A percentile compares a stretch with the other conserved stretches of the same genome.
Conservation (phyloP, 2,329 filamentous ascomycete species). For the Ophiosphaerella herpotricha region DNA sequence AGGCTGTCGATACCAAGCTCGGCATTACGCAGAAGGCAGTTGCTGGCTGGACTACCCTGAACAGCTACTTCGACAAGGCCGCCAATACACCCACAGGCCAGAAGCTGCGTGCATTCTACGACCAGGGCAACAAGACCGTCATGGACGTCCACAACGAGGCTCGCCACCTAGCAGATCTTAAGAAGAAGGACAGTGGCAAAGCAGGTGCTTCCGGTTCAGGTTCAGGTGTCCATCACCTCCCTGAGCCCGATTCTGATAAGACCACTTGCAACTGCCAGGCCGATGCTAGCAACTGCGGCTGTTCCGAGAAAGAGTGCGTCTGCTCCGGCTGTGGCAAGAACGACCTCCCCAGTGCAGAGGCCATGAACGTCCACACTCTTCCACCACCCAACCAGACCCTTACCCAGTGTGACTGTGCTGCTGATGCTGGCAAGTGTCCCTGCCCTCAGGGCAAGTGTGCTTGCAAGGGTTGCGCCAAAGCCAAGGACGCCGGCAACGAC, state of each 20-base stretch:
- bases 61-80: conserved; percentile 95
- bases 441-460: conserved; percentile 54
- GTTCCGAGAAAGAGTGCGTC: conserved; percentile 3
- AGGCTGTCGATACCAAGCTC: conserved; percentile 82
- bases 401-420: conserved; percentile 55
- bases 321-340: conserved; percentile 10
- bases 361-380: conserved; percentile 47
- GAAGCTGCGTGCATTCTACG: conserved; percentile 87
- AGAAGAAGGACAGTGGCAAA: conserved; percentile 55
- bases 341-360: conserved; percentile 35
- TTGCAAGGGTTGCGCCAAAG: conserved; percentile 53
- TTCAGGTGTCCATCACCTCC: conserved; percentile 3
- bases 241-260: conserved; percentile 4
- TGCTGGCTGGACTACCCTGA: conserved; percentile 68
- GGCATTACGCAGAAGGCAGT: conserved; percentile 76
- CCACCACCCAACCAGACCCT: conserved; percentile 44
- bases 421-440: conserved; percentile 49
- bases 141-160: conserved; percentile 94
- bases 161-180: conserved; percentile 82
- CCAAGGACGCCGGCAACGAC: conserved; percentile 19
- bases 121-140: conserved; percentile 82
- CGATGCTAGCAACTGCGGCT: conserved; percentile 3
- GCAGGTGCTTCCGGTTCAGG: background rate
- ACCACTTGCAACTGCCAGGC: conserved; percentile 5
- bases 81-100: conserved; percentile 83